Evolutionary conservation across 225 moss, liverwort and hornwort genomes (phyloP), one percentile per base, ranked within the genome.

Genomic region (Sphagnum tenellum): DNA sequence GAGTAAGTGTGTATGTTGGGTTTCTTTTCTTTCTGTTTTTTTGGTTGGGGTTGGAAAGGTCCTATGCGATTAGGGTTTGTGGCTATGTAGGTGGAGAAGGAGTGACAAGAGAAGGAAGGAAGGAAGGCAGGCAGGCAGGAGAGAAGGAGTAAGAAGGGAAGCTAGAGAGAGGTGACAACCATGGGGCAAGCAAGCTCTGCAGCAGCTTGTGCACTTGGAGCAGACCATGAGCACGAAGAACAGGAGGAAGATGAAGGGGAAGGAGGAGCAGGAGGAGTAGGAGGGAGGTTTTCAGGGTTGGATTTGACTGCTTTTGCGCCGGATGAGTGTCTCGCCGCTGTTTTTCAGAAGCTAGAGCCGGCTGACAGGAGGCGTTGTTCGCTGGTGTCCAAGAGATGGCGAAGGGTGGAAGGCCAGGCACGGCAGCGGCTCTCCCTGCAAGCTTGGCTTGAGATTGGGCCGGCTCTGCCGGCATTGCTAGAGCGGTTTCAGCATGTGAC

Each of bases 311-410:
- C 67, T 5, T 77, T 72, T 61, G 76, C 89, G 11, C 96, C 96
- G 29, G 96, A 96, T 8, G 96, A 96, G 83, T 96, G 96, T 62
- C 79, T 96, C 56, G 92, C 89, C 12, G 66, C 81, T 47, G 86
- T 96, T 63, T 96, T 96, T 57, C 86, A 90, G 65, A 92, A 92
- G 72, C 83, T 96, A 49, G 70, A 70, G 46, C 74, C 87, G 3
- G 74, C 60, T 11, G 96, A 96, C 71, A 82, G 92, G 60, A 90
- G 87, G 62, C 73, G 73, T 50, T 92, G 96, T 71, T 85, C 96
- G 8, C 81, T 96, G 4, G 96, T 92, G 0, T 96, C 92, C 85
- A 83, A 60, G 81, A 81, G 96, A 2, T 96, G 96, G 96, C 85
- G 72, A 68, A 77, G 71, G 53, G 92, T 96, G 50, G 96, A 96